Evolutionary conservation across 768 basidiomycete genomes (phyloP).

Genomic region (Floccularia luteovirens): DNA sequence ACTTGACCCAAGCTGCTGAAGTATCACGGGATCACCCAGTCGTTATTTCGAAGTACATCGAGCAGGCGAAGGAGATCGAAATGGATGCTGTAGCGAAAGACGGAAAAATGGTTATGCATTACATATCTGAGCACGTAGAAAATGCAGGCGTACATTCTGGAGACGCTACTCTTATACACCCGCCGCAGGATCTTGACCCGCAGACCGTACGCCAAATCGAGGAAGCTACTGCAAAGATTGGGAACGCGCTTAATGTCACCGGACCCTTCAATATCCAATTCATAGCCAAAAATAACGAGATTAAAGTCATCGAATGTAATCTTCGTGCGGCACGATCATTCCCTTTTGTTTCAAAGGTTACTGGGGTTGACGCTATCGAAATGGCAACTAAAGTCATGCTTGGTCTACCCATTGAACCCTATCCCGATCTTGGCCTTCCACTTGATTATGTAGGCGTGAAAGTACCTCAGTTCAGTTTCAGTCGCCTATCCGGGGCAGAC

Average conservation of each 20-base stretch:
- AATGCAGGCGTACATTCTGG: constrained; percentile 99
- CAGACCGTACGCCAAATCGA: constrained; percentile 95
- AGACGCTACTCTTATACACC: constrained; percentile 96
- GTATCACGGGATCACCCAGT: constrained; percentile 68
- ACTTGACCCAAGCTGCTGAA: constrained; percentile 90
- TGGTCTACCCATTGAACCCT: constrained; percentile 79
- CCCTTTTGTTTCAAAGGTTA: constrained; percentile 30
- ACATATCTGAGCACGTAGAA: constrained; percentile 98
- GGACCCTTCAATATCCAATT: constrained; percentile 99
- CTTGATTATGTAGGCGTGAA: constrained; percentile 96
- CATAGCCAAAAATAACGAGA: constrained; percentile 99
- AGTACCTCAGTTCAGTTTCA: constrained; percentile 99
- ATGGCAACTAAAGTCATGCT: constrained; percentile 99
- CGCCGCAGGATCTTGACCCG: constrained; percentile 96
- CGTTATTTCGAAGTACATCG: constrained; percentile 96
- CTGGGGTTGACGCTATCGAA: constrained; percentile 96
- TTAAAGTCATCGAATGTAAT: constrained; percentile 99
- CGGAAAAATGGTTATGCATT: constrained; percentile 97
- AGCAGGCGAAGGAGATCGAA: constrained; percentile 99
- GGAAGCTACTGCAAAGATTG: constrained; percentile 96
- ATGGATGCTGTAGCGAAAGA: constrained; percentile 98
- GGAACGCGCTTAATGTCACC: constrained; percentile 94
- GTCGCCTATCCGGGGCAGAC: constrained; percentile 92
- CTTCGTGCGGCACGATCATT: constrained; percentile 77
- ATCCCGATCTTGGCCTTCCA: constrained; percentile 84